A percentile compares a stretch with the other conserved stretches of the same genome.
phyloP scores from a whole-genome alignment of 2,329 filamentous ascomycete genomes.

The Sclerotiophoma versabilis region DNA sequence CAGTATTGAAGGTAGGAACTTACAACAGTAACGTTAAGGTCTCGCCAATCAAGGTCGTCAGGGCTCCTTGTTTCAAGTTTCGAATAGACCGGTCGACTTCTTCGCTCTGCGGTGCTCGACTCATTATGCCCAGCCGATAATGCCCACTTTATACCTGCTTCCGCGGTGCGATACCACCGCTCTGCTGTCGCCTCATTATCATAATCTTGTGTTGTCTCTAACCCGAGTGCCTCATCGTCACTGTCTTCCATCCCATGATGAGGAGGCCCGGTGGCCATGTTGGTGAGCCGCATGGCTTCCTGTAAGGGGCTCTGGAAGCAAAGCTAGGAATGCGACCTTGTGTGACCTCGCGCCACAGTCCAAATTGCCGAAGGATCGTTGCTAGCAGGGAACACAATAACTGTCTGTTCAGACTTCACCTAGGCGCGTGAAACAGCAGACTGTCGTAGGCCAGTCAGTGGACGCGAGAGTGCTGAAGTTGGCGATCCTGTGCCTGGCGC shows the following conservation, averaged over 20 bases:
- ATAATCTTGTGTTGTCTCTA: slow-evolving; percentile 23
- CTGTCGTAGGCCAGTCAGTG: slow-evolving; percentile 37
- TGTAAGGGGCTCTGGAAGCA: slow-evolving; percentile 26
- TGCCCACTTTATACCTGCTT: slow-evolving; percentile 40
- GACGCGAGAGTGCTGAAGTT: slow-evolving; percentile 33
- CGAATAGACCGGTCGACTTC: slow-evolving; percentile 34
- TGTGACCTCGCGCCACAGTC: slow-evolving; percentile 29
- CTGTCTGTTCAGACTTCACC: slow-evolving; percentile 27
- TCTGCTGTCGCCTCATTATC: slow-evolving; percentile 31
- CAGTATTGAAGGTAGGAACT: slow-evolving; percentile 31
- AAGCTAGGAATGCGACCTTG: slow-evolving; percentile 40
- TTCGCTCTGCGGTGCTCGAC: slow-evolving; percentile 37
- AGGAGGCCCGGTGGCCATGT: slow-evolving; percentile 29
- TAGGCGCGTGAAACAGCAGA: slow-evolving; percentile 45
- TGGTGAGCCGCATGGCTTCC: slow-evolving; percentile 32
- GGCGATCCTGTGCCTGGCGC: slow-evolving; percentile 36
- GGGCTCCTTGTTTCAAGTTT: slow-evolving; percentile 48
- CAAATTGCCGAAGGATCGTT: slow-evolving; percentile 31
- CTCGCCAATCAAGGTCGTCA: slow-evolving; percentile 40
- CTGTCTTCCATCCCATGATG: slow-evolving; percentile 37
- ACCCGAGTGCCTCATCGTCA: slow-evolving; percentile 32
- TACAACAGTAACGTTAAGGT: slow-evolving; percentile 33
- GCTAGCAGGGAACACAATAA: slow-evolving; percentile 34
- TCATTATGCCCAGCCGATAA: slow-evolving; percentile 30
- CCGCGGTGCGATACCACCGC: slow-evolving; percentile 29